phyloP scores from a whole-genome alignment of 140 eudicot genomes.

The Stevia rebaudiana region DNA sequence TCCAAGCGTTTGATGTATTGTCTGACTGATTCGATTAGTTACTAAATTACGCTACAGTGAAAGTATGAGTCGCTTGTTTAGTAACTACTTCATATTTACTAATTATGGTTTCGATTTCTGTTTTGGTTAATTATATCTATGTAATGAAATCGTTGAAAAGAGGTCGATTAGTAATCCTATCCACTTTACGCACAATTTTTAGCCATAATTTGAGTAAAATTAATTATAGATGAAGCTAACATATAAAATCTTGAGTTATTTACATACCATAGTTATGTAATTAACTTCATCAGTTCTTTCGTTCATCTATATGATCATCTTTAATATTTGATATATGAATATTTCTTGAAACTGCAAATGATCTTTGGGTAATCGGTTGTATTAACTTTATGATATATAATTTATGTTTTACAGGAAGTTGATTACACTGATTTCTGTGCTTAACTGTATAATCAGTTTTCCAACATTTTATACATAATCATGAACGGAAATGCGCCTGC shows the following conservation, averaged over 20 bases:
- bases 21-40: constrained; percentile 10
- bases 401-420: not conserved
- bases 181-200: not conserved
- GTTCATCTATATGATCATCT: not conserved
- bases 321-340: not conserved
- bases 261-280: not conserved
- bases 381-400: constrained; percentile 4
- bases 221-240: constrained; percentile 7
- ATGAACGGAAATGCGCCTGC: constrained; percentile 30
- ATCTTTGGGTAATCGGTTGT: too few species aligned
- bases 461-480: constrained; percentile 12
- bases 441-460: constrained; percentile 1
- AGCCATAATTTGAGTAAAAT: not conserved
- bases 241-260: not conserved
- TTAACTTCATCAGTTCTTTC: not conserved
- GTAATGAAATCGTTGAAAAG: not conserved
- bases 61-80: constrained; percentile 4
- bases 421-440: not conserved
- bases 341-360: not conserved
- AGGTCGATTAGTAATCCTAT: not conserved
- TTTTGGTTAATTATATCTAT: not conserved
- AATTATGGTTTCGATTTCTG: not conserved
- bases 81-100: constrained; percentile 9
- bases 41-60: not conserved
- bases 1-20: constrained; percentile 26